These are phyloP conservation scores for Fraxinus velutina DNA, from an alignment of 305 asterid species.

Conservation along the genomic window DNA sequence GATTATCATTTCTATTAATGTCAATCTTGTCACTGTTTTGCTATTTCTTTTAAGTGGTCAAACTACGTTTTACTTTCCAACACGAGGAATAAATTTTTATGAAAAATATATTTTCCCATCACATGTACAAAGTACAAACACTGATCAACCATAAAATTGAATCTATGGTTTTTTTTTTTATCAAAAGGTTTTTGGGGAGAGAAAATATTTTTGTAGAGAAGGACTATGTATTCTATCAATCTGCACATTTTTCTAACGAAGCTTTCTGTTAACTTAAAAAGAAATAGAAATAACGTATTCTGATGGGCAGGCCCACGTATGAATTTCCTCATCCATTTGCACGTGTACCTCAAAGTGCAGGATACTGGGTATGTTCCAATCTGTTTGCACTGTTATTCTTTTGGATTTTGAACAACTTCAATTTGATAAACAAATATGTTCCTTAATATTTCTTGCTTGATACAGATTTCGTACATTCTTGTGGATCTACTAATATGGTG, in stretches of 20 bases:
- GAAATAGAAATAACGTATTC: constrained; percentile 11
- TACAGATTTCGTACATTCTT: constrained; percentile 82
- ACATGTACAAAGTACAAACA: not conserved
- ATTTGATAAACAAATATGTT: constrained; percentile 6
- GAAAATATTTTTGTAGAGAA: not conserved
- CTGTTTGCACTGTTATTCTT: constrained; percentile 20
- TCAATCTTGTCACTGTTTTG: constrained; percentile 12
- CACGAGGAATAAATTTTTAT: not conserved
- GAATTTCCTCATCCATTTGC: constrained; percentile 98
- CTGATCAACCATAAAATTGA: not conserved
- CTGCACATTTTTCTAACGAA: not conserved
- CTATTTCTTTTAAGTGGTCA: constrained; percentile 5
- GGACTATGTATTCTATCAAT: not conserved
- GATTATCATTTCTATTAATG: constrained; percentile 9
- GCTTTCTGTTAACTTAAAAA: not conserved
- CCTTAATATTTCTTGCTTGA: constrained; percentile 27
- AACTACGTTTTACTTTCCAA: not conserved
- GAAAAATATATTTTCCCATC: not conserved
- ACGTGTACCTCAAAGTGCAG: constrained; percentile 97
- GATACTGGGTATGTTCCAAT: constrained; percentile 73
- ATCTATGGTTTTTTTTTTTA: not conserved
- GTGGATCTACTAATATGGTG: constrained; percentile 98
- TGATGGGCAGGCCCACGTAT: constrained; percentile 79
- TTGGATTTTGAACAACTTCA: not conserved
- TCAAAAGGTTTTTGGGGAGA: not conserved